Conservation (phyloP, 345 rosid species). For the Dipteronia sinensis region DNA sequence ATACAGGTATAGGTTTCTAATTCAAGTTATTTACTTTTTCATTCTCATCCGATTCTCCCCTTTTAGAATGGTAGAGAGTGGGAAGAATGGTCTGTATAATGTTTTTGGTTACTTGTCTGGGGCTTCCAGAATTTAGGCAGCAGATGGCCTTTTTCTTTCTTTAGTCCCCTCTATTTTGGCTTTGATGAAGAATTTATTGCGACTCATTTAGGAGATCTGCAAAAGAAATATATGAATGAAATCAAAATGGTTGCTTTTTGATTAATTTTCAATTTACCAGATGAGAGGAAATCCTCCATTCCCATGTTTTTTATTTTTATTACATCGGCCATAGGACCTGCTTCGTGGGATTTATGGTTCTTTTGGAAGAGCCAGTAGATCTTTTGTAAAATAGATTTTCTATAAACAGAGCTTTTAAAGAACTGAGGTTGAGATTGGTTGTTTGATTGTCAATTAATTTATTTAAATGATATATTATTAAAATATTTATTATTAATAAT, state of each 20-base stretch:
- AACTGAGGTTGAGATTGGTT: too few species aligned
- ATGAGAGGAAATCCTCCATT: too few species aligned
- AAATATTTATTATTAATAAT: too few species aligned
- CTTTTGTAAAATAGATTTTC: too few species aligned
- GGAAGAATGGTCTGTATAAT: slow-evolving; percentile 24
- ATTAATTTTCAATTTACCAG: not conserved
- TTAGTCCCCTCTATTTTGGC: not conserved
- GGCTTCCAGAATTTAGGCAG: slow-evolving; percentile 12
- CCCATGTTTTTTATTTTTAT: too few species aligned
- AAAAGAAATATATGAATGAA: not conserved
- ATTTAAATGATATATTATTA: too few species aligned
- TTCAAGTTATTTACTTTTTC: not conserved
- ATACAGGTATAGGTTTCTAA: slow-evolving; percentile 44
- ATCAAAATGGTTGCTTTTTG: not conserved
- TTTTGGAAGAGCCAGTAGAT: too few species aligned
- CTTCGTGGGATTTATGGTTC: too few species aligned
- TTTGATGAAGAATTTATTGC: not conserved
- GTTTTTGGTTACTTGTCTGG: slow-evolving; percentile 3
- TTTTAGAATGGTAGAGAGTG: slow-evolving; percentile 23
- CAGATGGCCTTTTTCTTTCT: not conserved
- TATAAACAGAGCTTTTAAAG: too few species aligned
- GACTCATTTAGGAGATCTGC: not conserved
- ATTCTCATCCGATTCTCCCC: slow-evolving; percentile 14
- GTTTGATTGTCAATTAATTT: too few species aligned
- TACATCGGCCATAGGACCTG: too few species aligned